A percentile compares a stretch with the other conserved stretches of the same genome.
Conservation (phyloP, 1,284 basidiomycete species). For the Xerocomus minutiporus region DNA sequence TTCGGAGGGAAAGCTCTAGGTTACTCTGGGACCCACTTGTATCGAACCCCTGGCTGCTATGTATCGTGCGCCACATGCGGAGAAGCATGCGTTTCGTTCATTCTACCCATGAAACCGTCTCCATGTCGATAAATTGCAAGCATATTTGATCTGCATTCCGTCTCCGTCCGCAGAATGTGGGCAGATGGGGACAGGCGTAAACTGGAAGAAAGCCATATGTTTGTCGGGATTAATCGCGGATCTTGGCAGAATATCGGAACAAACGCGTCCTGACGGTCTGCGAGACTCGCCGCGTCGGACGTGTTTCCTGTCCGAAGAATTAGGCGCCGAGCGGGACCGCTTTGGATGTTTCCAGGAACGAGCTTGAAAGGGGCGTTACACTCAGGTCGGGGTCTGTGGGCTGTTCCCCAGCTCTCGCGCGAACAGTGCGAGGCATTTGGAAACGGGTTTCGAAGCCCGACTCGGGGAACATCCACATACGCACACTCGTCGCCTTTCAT, state of each 20-base stretch:
- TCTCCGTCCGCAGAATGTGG: slow-evolving; percentile 10
- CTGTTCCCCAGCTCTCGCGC: slow-evolving; percentile 9
- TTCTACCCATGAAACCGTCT: slow-evolving; percentile 10
- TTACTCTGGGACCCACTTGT: background rate
- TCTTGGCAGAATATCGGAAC: slow-evolving; percentile 15
- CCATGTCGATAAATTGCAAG: slow-evolving; percentile 15
- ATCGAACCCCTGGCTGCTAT: no score
- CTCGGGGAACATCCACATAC: background rate
- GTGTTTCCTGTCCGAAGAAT: slow-evolving; percentile 23
- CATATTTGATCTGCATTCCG: slow-evolving; percentile 12
- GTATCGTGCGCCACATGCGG: background rate
- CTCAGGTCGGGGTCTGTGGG: slow-evolving; percentile 17
- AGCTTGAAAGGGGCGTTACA: slow-evolving; percentile 1
- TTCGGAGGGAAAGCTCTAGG: background rate
- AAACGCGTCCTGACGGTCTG: slow-evolving; percentile 5
- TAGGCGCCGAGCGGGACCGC: slow-evolving; percentile 6
- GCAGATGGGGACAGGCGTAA: background rate
- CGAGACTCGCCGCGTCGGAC: slow-evolving; percentile 1
- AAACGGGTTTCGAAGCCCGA: slow-evolving; percentile 18
- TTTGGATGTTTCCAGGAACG: slow-evolving; percentile 6
- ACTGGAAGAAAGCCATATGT: background rate
- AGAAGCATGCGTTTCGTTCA: background rate
- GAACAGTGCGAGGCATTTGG: slow-evolving; percentile 19
- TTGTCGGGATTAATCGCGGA: slow-evolving; percentile 2
- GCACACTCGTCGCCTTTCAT: background rate